Evolutionary conservation across 2,329 filamentous ascomycete species (phyloP).

Genomic region (Beauveria sp.): DNA sequence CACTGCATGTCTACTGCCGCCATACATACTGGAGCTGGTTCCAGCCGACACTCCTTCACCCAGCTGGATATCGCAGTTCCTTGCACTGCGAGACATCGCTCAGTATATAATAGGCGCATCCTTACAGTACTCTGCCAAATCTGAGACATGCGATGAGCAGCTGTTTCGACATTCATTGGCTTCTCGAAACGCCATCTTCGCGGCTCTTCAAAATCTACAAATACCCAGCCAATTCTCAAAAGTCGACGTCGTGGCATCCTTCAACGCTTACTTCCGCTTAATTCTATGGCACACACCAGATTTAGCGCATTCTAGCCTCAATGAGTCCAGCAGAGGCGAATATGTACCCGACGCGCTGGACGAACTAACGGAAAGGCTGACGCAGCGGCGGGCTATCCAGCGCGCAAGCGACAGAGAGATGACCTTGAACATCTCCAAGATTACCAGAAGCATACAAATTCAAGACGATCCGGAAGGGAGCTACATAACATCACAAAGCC

Average conservation of each 20-base stretch:
- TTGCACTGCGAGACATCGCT: slow-evolving; percentile 31
- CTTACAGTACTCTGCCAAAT: slow-evolving; percentile 28
- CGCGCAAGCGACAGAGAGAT: slow-evolving; percentile 33
- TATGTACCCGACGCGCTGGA: slow-evolving; percentile 30
- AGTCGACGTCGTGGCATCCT: slow-evolving; percentile 26
- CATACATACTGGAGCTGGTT: slow-evolving; percentile 27
- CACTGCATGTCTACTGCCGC: slow-evolving; percentile 25
- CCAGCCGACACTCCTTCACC: slow-evolving; percentile 19
- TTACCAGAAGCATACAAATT: slow-evolving; percentile 26
- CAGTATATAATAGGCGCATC: slow-evolving; percentile 32
- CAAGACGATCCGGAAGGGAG: slow-evolving; percentile 26
- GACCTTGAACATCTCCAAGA: slow-evolving; percentile 27
- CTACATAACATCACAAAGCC: slow-evolving; percentile 19
- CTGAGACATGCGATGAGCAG: slow-evolving; percentile 25
- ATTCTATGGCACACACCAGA: slow-evolving; percentile 30
- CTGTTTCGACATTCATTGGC: slow-evolving; percentile 26
- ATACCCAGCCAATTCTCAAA: slow-evolving; percentile 27
- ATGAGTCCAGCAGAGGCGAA: slow-evolving; percentile 23
- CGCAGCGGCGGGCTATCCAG: slow-evolving; percentile 27
- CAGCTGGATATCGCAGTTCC: slow-evolving; percentile 31
- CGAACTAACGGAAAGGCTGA: slow-evolving; percentile 25
- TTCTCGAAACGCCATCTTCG: slow-evolving; percentile 30
- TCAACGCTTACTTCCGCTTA: slow-evolving; percentile 28
- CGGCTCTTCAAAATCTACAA: slow-evolving; percentile 26
- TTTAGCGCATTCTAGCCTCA: slow-evolving; percentile 18